Evolutionary conservation across 805 yeast genomes (phyloP).

Genomic region (Limtongia smithiae): DNA sequence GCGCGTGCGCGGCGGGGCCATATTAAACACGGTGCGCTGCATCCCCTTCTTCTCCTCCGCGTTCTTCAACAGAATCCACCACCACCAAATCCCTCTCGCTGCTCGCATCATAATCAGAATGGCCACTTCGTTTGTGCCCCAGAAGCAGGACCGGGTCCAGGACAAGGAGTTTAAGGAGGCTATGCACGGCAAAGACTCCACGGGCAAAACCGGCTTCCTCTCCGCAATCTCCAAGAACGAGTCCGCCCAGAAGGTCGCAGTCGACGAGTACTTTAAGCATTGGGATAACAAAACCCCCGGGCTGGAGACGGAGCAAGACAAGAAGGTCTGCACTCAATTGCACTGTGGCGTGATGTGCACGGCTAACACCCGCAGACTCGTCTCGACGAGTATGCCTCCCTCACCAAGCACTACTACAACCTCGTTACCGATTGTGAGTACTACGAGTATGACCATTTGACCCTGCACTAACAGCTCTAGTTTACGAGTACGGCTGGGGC

Average conservation of each 20-base stretch:
- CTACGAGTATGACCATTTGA: neutral
- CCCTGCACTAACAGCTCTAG: constrained; percentile 2
- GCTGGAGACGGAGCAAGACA: constrained; percentile 59
- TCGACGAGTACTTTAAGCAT: constrained; percentile 87
- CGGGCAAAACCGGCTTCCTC: constrained; percentile 62
- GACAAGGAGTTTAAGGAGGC: constrained; percentile 78
- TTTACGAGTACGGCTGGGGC: constrained; percentile 99
- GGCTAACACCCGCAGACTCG: constrained; percentile 42
- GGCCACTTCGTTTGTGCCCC: constrained; percentile 18
- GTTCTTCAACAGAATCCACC: no score
- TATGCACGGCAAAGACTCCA: constrained; percentile 74
- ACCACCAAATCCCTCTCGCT: constrained; percentile 1
- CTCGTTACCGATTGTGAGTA: constrained; percentile 76
- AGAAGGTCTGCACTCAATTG: constrained; percentile 29
- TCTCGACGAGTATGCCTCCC: constrained; percentile 78
- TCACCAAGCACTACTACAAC: constrained; percentile 94
- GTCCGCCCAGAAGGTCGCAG: constrained; percentile 76
- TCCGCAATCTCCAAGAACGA: constrained; percentile 77
- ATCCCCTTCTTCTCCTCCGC: no score
- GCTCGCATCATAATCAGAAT: constrained; percentile 2
- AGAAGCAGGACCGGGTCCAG: constrained; percentile 26
- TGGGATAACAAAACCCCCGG: constrained; percentile 87
- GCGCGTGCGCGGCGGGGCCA: no score
- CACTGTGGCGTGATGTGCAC: no score
- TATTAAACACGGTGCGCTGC: no score